Conservation (phyloP, 805 yeast species). For the Yarrowia sp. region DNA sequence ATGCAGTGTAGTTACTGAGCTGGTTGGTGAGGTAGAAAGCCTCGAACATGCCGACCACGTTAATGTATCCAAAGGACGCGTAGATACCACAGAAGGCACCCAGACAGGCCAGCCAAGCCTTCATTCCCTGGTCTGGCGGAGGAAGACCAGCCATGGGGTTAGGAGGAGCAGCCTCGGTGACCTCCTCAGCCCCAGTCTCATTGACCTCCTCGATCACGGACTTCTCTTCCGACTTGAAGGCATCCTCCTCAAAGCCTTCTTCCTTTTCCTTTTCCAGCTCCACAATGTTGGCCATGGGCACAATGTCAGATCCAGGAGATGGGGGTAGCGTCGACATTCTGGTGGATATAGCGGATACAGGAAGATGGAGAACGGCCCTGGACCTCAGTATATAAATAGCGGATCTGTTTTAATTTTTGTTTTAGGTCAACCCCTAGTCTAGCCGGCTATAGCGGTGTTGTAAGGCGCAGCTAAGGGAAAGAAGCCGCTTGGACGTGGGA, state of each 20-base stretch:
- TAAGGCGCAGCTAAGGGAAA: slow-evolving; percentile 18
- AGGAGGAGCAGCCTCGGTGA: slow-evolving; percentile 69
- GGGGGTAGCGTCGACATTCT: slow-evolving; percentile 19
- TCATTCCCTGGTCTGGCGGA: slow-evolving; percentile 26
- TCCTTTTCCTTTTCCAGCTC: slow-evolving; percentile 25
- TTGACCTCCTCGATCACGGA: slow-evolving; percentile 5
- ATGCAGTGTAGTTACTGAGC: slow-evolving; percentile 54
- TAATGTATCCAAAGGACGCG: slow-evolving; percentile 63
- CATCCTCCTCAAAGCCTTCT: slow-evolving; percentile 12
- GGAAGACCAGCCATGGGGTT: slow-evolving; percentile 60
- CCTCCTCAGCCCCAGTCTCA: slow-evolving; percentile 59
- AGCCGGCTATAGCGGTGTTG: slow-evolving; percentile 10
- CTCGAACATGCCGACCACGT: slow-evolving; percentile 70
- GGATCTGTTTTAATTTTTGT: slow-evolving; percentile 29
- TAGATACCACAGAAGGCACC: slow-evolving; percentile 31
- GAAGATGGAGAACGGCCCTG: neutral
- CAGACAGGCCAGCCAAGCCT: slow-evolving; percentile 33
- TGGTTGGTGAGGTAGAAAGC: slow-evolving; percentile 61
- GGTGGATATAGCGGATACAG: slow-evolving; percentile 11
- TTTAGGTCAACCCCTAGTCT: slow-evolving; percentile 33
- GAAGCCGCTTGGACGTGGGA: neutral
- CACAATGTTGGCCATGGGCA: slow-evolving; percentile 17
- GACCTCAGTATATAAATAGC: slow-evolving; percentile 11
- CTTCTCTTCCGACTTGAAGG: slow-evolving; percentile 15
- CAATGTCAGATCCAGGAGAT: slow-evolving; percentile 29